Conservation (phyloP, 108 stramenopile genomes). For the Schizochytrium sp. region DNA sequence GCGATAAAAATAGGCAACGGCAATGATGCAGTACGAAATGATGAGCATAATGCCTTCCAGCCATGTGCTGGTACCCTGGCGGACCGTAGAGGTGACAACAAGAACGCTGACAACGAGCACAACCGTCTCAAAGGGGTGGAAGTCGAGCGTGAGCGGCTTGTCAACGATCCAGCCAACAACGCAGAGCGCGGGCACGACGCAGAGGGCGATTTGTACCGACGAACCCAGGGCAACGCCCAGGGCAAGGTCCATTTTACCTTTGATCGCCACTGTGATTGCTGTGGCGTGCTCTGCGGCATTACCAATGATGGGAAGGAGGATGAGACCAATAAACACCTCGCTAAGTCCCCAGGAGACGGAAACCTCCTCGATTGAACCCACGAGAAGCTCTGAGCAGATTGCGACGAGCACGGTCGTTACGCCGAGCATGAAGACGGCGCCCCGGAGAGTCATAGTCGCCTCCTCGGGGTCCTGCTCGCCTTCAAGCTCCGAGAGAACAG, state of each 20-base stretch:
- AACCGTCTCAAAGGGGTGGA: neutral
- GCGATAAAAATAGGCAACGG: slow-evolving; percentile 64
- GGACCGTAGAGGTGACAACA: slow-evolving; percentile 44
- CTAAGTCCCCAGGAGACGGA: slow-evolving; percentile 59
- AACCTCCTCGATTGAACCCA: slow-evolving; percentile 74
- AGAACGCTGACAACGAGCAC: slow-evolving; percentile 39
- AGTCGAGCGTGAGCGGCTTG: slow-evolving; percentile 13
- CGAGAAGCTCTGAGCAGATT: slow-evolving; percentile 65
- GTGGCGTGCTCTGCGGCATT: slow-evolving; percentile 85
- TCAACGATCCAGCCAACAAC: slow-evolving; percentile 48
- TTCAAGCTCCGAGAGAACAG: neutral
- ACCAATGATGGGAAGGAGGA: slow-evolving; percentile 81
- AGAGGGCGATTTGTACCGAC: slow-evolving; percentile 74
- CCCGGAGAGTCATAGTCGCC: slow-evolving; percentile 53
- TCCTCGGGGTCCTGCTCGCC: slow-evolving; percentile 49
- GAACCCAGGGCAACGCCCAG: slow-evolving; percentile 79
- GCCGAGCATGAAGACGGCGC: slow-evolving; percentile 61
- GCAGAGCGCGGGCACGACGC: slow-evolving; percentile 73
- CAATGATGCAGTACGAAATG: slow-evolving; percentile 72
- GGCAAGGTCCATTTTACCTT: slow-evolving; percentile 83
- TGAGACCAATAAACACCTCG: slow-evolving; percentile 75
- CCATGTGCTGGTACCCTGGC: slow-evolving; percentile 72
- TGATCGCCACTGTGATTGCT: slow-evolving; percentile 81
- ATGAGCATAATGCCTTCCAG: slow-evolving; percentile 71
- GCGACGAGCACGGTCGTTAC: slow-evolving; percentile 64